These are phyloP conservation scores for Allium fistulosum DNA, from an alignment of 106 monocot genomes.

Conservation along the genomic window DNA sequence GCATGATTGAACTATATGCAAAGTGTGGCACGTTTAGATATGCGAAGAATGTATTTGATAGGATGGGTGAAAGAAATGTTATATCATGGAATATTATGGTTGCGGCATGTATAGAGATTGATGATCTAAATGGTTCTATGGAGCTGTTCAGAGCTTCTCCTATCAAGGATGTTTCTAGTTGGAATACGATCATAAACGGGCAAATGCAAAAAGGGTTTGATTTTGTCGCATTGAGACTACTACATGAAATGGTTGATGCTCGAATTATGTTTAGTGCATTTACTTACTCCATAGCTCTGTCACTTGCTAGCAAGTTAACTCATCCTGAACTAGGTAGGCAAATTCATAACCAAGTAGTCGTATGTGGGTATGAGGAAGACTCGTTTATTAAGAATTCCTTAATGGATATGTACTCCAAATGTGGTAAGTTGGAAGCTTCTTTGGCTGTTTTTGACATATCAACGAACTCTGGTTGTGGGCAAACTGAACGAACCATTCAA, in stretches of 20 bases:
- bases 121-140: conserved; percentile 39
- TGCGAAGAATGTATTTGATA: conserved; percentile 32
- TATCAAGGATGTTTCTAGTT: conserved; percentile 43
- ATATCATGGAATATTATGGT: conserved; percentile 81
- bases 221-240: conserved; percentile 28
- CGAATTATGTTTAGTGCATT: conserved; percentile 44
- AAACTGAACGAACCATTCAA: conserved; percentile 23
- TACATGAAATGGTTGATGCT: conserved; percentile 37
- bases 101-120: conserved; percentile 23
- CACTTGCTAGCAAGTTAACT: conserved; percentile 34
- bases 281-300: conserved; percentile 59
- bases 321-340: conserved; percentile 49
- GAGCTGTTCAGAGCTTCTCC: conserved; percentile 44
- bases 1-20: conserved; percentile 59
- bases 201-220: conserved; percentile 36
- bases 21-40: conserved; percentile 35
- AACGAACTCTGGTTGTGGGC: not conserved
- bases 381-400: conserved; percentile 49
- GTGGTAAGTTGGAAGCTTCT: conserved; percentile 42
- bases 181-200: conserved; percentile 79
- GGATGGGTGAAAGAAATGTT: conserved; percentile 39
- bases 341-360: conserved; percentile 41
- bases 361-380: conserved; percentile 27
- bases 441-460: conserved; percentile 22
- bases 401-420: conserved; percentile 87